Evolutionary conservation across 495 filamentous ascomycete genomes (phyloP), one percentile per base, ranked within the genome.

Genomic region (Aspergillus indologenus): DNA sequence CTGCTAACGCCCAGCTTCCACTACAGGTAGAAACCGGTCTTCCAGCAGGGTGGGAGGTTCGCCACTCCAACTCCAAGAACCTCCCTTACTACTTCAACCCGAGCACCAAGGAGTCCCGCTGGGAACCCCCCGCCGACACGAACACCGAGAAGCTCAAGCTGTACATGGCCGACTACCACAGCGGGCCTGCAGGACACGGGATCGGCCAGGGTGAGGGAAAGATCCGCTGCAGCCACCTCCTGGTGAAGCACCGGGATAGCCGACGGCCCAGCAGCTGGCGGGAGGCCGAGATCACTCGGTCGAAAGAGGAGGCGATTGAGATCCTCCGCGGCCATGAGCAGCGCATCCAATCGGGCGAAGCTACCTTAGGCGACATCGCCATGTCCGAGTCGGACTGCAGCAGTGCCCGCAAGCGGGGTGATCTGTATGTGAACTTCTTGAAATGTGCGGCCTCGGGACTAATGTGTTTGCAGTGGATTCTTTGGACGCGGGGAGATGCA

Each of bases 11-110:
- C 48, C 40, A 19, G 9, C 18, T 43, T 42, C 9, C 4, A 57
- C 56, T 2, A 46, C 54, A 86, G 81, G 72, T 79, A 63, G 88
- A 91, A 45, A 86, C 89, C 63, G 94, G 94, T 68, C 85, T 98
- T 54, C 94, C 94, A 46, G 68, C 83, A 5, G 81, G 85, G 68
- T 97, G 94, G 94, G 92, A 96, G 75, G 90, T 98, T 67, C 90
- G 92, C 65, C 90, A 93, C 76, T 95, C 90, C 70, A 93, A 96
- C 76, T 92, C 90, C 71, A 98, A 96, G 77, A 95, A 94, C 73
- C 89, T 98, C 17, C 94, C 94, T 40, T 98, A 98, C 79, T 98
- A 97, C 76, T 98, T 96, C 87, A 94, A 96, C 75, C 73, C 87
- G 23, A 71, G 71, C 24, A 89, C 89, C 49, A 91, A 90, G 67